Percentiles rank a stretch among this genome's conserved stretches.
phyloP scores from a whole-genome alignment of 2,329 filamentous ascomycete species.

The Xylariaceae sp. region DNA sequence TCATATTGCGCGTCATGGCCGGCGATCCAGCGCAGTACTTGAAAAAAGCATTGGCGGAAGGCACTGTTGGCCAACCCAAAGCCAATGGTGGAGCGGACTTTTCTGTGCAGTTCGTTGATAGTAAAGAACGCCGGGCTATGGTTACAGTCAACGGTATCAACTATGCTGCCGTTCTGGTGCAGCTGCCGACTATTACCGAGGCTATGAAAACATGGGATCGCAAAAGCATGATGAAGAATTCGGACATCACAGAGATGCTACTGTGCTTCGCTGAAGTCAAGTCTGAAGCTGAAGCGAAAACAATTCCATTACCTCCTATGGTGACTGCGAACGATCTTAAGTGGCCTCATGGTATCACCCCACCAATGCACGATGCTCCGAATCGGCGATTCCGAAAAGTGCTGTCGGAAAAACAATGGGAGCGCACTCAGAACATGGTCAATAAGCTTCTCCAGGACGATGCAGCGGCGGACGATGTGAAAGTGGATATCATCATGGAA shows the following conservation, averaged over 20 bases:
- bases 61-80: slow-evolving; percentile 64
- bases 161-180: slow-evolving; percentile 75
- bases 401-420: slow-evolving; percentile 75
- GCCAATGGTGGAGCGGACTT: slow-evolving; percentile 69
- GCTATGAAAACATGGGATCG: slow-evolving; percentile 92
- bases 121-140: slow-evolving; percentile 66
- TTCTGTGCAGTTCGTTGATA: slow-evolving; percentile 71
- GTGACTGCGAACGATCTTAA: slow-evolving; percentile 59
- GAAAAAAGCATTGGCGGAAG: slow-evolving; percentile 67
- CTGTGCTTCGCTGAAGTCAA: slow-evolving; percentile 66
- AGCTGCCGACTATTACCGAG: slow-evolving; percentile 81
- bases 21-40: slow-evolving; percentile 84
- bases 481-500: slow-evolving; percentile 61
- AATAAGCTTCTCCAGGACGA: slow-evolving; percentile 69
- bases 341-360: slow-evolving; percentile 82
- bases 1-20: slow-evolving; percentile 82
- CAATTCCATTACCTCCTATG: slow-evolving; percentile 64
- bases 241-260: slow-evolving; percentile 86
- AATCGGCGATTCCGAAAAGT: slow-evolving; percentile 80
- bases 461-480: slow-evolving; percentile 52
- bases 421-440: slow-evolving; percentile 76
- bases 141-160: slow-evolving; percentile 63
- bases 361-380: slow-evolving; percentile 79
- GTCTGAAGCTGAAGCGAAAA: slow-evolving; percentile 60
- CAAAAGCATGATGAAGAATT: slow-evolving; percentile 81